Conservation (phyloP, 768 basidiomycete species). For the Agaricus sinodeliciosus region DNA sequence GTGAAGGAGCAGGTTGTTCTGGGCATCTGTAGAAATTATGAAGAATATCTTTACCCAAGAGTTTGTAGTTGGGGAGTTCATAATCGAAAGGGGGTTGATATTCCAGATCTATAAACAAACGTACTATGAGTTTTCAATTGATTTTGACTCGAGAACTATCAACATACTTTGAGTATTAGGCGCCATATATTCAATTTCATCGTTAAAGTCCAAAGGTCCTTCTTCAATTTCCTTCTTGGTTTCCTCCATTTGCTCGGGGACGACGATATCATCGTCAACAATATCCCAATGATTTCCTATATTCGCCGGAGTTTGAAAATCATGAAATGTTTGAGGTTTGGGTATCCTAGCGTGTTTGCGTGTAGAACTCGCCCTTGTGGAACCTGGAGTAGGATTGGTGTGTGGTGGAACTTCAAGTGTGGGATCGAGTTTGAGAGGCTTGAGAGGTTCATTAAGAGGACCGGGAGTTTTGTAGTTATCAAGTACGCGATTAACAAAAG, state of each 20-base stretch:
- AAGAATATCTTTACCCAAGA: conserved; percentile 31
- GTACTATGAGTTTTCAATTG: background rate
- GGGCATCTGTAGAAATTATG: conserved; percentile 25
- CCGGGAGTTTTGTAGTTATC: conserved; percentile 8
- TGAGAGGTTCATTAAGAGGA: conserved; percentile 24
- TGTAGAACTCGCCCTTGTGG: conserved; percentile 56
- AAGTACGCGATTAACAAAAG: conserved; percentile 56
- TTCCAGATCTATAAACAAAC: conserved; percentile 28
- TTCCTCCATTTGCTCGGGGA: conserved; percentile 17
- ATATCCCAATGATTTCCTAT: conserved; percentile 73
- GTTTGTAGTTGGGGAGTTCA: conserved; percentile 35
- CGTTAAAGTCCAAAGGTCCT: conserved; percentile 28
- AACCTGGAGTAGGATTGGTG: conserved; percentile 31
- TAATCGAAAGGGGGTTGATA: conserved; percentile 40
- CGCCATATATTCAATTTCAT: conserved; percentile 48
- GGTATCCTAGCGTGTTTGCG: conserved; percentile 55
- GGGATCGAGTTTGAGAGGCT: conserved; percentile 18
- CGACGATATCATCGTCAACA: conserved; percentile 40
- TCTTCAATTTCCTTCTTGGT: conserved; percentile 20
- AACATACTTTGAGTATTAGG: conserved; percentile 37
- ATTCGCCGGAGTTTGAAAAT: conserved; percentile 62
- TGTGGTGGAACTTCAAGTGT: conserved; percentile 11
- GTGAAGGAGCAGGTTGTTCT: conserved; percentile 20
- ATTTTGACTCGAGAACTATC: background rate
- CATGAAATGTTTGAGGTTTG: conserved; percentile 29